A percentile compares a stretch with the other conserved stretches of the same genome.
Conservation (phyloP, 1,139 yeast species). For the Pneumocystis canis region DNA sequence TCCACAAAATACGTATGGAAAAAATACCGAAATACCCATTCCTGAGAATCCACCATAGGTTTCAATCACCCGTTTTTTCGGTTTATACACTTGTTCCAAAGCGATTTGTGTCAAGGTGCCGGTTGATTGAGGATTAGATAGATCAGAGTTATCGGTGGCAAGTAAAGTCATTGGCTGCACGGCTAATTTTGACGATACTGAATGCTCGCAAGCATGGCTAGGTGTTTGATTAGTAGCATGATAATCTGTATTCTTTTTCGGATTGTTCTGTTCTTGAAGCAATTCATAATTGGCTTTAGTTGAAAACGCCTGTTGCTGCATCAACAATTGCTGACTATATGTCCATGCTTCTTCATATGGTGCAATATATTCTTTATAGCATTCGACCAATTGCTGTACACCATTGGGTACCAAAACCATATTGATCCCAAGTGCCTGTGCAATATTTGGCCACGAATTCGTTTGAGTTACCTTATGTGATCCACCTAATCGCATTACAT, state of each 20-base stretch:
- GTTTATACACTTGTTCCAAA: constrained; percentile 39
- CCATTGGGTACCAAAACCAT: constrained; percentile 27
- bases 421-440: constrained; percentile 36
- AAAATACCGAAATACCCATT: constrained; percentile 60
- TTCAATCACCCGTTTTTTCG: constrained; percentile 43
- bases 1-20: constrained; percentile 49
- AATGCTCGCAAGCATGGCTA: not conserved
- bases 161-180: constrained; percentile 1
- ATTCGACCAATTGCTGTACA: constrained; percentile 44
- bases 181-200: not conserved
- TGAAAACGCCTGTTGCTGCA: constrained; percentile 18
- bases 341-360: constrained; percentile 64
- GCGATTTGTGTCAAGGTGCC: constrained; percentile 7
- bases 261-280: constrained; percentile 16
- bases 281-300: constrained; percentile 16
- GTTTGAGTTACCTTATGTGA: constrained; percentile 29
- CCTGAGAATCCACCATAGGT: constrained; percentile 68
- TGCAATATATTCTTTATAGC: constrained; percentile 43
- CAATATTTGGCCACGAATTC: constrained; percentile 39
- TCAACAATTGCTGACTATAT: constrained; percentile 15
- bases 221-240: constrained; percentile 17
- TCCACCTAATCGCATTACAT: constrained; percentile 67
- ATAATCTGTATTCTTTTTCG: constrained; percentile 17
- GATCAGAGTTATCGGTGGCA: no score
- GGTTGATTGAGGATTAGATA: not conserved